Conservation (phyloP, 2,329 filamentous ascomycete species). For the Delphinella strobiligena region DNA sequence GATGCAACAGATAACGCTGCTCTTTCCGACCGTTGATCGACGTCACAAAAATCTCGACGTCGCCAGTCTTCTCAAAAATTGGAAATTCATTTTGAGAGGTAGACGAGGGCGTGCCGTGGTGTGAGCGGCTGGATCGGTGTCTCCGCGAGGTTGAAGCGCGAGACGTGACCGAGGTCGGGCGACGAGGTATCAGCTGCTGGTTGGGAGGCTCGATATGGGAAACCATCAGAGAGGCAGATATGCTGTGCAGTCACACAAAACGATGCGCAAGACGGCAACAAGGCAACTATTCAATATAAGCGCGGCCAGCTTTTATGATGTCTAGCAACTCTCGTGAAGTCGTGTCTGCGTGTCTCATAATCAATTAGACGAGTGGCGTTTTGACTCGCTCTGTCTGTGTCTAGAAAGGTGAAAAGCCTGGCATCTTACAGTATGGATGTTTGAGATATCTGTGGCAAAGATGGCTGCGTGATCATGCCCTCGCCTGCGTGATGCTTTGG, state of each 20-base stretch:
- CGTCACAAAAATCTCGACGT: conserved; percentile 76
- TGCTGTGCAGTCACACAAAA: too few relatives aligned
- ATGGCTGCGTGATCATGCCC: background rate
- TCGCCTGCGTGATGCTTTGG: too few relatives aligned
- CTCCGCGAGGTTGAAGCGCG: conserved; percentile 45
- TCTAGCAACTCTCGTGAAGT: too few relatives aligned
- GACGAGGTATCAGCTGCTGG: conserved; percentile 27
- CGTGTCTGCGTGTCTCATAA: background rate
- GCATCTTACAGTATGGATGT: background rate
- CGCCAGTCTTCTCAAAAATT: conserved; percentile 76
- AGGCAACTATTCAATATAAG: too few relatives aligned
- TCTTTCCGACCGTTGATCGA: conserved; percentile 52
- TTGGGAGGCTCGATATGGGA: conserved; percentile 48
- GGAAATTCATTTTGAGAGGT: conserved; percentile 75
- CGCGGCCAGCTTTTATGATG: too few relatives aligned
- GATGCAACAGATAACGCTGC: conserved; percentile 77
- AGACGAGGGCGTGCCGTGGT: conserved; percentile 47
- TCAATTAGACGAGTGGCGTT: background rate
- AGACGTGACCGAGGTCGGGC: conserved; percentile 51
- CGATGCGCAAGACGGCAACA: too few relatives aligned
- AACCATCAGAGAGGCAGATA: conserved; percentile 39
- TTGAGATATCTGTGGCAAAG: background rate
- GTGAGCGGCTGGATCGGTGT: conserved; percentile 70
- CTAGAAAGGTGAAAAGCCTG: background rate
- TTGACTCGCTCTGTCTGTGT: background rate